Evolutionary conservation across 805 yeast species (phyloP).

Genomic region (Myxozyma udenii): DNA sequence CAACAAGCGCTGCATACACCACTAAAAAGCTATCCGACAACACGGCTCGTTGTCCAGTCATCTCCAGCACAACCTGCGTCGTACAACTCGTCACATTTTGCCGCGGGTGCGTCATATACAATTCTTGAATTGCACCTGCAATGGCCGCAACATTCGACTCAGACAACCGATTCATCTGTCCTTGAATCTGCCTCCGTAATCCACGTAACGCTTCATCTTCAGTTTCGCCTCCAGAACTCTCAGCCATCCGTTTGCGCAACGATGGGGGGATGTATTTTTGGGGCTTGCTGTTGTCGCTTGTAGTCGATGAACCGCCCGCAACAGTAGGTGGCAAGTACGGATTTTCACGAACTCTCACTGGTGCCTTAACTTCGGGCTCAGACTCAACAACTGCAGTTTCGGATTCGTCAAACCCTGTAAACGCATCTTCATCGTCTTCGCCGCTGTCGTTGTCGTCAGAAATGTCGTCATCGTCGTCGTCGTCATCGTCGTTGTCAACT

Average conservation of each 20-base stretch:
- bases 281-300: constrained; percentile 26
- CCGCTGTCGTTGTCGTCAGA: constrained; percentile 34
- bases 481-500: constrained; percentile 5
- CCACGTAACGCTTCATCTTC: constrained; percentile 49
- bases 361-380: constrained; percentile 26
- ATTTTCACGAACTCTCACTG: constrained; percentile 50
- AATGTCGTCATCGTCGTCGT: constrained; percentile 17
- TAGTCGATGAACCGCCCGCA: constrained; percentile 20
- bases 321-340: constrained; percentile 67
- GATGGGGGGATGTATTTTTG: constrained; percentile 82
- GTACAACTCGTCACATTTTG: constrained; percentile 73
- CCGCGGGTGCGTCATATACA: constrained; percentile 68
- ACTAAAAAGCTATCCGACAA: constrained; percentile 75
- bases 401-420: constrained; percentile 20
- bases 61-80: constrained; percentile 59
- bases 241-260: constrained; percentile 50
- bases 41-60: constrained; percentile 61
- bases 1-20: constrained; percentile 71
- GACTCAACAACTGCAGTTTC: constrained; percentile 32
- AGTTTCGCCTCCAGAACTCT: constrained; percentile 32
- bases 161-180: constrained; percentile 82
- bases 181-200: constrained; percentile 65
- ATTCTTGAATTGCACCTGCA: constrained; percentile 60
- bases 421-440: constrained; percentile 35
- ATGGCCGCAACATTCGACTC: constrained; percentile 77